Conservation (phyloP, 2,329 filamentous ascomycete genomes). For the Pyricularia grisea region DNA sequence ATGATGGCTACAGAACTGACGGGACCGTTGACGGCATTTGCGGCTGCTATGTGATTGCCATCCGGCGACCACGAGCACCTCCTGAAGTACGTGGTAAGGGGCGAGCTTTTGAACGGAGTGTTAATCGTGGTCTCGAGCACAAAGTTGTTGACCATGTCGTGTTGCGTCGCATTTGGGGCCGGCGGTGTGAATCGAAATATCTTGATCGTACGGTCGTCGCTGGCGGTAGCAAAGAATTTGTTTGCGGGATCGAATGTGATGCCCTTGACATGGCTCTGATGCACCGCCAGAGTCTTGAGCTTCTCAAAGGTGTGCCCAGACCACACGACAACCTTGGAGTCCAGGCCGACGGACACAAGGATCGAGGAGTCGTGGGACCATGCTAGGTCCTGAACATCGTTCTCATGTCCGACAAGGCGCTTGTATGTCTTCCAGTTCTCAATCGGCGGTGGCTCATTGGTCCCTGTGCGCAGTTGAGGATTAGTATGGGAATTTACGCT, state of each 20-base stretch:
- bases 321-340: conserved; percentile 98
- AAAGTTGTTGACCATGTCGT: conserved; percentile 97
- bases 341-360: conserved; percentile 87
- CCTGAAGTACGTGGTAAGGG: conserved; percentile 92
- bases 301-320: conserved; percentile 97
- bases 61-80: conserved; percentile 97
- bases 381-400: conserved; percentile 94
- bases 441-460: conserved; percentile 82
- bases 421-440: conserved; percentile 98
- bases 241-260: conserved; percentile 98
- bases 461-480: conserved; percentile 36
- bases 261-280: conserved; percentile 97
- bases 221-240: conserved; percentile 98
- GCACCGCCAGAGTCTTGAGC: conserved; percentile 83
- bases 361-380: conserved; percentile 97
- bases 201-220: conserved; percentile 93
- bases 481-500: neutral
- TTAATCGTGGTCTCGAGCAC: conserved; percentile 87
- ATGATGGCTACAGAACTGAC: conserved; percentile 97
- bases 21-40: conserved; percentile 93
- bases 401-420: conserved; percentile 91
- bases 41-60: conserved; percentile 91
- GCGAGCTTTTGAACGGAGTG: conserved; percentile 79
- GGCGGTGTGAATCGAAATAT: conserved; percentile 93
- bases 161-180: conserved; percentile 79